phyloP scores from a whole-genome alignment of 2,329 filamentous ascomycete genomes.

The Trichoderma hamatum region DNA sequence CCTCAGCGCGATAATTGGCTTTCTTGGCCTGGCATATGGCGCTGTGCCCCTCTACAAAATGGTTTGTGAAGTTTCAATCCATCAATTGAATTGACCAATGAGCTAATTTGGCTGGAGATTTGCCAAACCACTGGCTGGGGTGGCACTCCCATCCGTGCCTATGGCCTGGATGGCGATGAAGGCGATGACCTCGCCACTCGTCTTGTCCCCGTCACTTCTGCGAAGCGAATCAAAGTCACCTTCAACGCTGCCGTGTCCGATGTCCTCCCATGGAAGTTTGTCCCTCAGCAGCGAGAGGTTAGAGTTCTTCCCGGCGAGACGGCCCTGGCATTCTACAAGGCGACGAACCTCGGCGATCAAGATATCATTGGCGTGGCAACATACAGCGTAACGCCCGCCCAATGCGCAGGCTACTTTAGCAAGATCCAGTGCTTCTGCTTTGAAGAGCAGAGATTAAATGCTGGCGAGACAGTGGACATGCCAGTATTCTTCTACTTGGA shows the following conservation, averaged over 20 bases:
- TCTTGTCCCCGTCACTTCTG: constrained; percentile 76
- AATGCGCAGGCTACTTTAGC: constrained; percentile 96
- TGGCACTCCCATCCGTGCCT: constrained; percentile 86
- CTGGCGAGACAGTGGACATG: constrained; percentile 98
- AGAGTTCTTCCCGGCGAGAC: constrained; percentile 94
- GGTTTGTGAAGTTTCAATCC: constrained; percentile 47
- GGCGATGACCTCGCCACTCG: constrained; percentile 71
- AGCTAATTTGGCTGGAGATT: constrained; percentile 52
- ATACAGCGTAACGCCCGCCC: constrained; percentile 93
- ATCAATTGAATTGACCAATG: constrained; percentile 4
- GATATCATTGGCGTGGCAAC: constrained; percentile 99
- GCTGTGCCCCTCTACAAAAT: constrained; percentile 88
- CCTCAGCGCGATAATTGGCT: constrained; percentile 76
- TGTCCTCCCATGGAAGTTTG: constrained; percentile 95
- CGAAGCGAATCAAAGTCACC: constrained; percentile 87
- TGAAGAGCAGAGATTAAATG: constrained; percentile 91
- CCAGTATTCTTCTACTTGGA: constrained; percentile 99
- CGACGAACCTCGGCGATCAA: constrained; percentile 83
- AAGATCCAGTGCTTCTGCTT: constrained; percentile 99
- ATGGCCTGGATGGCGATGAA: constrained; percentile 50
- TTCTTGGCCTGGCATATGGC: constrained; percentile 78
- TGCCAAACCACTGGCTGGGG: constrained; percentile 89
- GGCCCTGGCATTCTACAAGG: constrained; percentile 95
- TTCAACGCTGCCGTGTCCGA: constrained; percentile 97
- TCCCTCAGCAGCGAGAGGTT: constrained; percentile 94